Base-by-base conservation (phyloP, 306 rosid species). In the Citrullus colocynthis region DNA sequence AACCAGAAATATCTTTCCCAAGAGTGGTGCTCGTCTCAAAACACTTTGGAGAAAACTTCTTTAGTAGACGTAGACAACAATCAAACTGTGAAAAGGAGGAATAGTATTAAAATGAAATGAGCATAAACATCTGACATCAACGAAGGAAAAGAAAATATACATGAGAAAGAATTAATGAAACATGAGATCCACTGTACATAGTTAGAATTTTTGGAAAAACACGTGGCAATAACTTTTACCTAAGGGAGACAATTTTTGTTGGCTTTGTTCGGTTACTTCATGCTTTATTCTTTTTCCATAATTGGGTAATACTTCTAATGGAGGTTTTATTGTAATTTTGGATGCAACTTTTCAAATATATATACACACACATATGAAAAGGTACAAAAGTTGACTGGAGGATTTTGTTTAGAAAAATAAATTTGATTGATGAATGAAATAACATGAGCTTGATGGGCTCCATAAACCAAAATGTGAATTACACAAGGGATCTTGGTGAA, bases 1-100 rank as follows among this genome's bases (percentile, higher is more conserved):
- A 80, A 59, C 67, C 84, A 83, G 61, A 79, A 67, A 78, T 76
- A 49, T 81, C 86, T 77, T 52, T 86, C 67, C 74, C 86, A 83
- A 74, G 69, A 61, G 80, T 75, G 57, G 81, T 67, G 57, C 81
- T 77, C 71, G 88, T 85, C 45, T 75, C 90, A 81, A 88, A 74
- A 79, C 76, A 80, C 61, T 16, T 56, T 15, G 84, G 82, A 80
- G 82, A 80, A 85, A 84, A 83, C 32, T 72, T 74, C 84, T 85
- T 86, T 20, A 83, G 83, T 61, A 91, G 85, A 73, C 88, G 88
- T 67, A 90, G 79, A 67, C 91, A 88, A 70, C 69, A 39, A 79
- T 89, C 90, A 59, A 82, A 71, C 91, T 90, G 82, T 59, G 77
- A 81, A 73, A 74, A 74, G 45, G 74, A 72, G 65, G 17, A 65